Base-by-base conservation (phyloP, 2,329 filamentous ascomycete species). In the Colletotrichum gigasporum region DNA sequence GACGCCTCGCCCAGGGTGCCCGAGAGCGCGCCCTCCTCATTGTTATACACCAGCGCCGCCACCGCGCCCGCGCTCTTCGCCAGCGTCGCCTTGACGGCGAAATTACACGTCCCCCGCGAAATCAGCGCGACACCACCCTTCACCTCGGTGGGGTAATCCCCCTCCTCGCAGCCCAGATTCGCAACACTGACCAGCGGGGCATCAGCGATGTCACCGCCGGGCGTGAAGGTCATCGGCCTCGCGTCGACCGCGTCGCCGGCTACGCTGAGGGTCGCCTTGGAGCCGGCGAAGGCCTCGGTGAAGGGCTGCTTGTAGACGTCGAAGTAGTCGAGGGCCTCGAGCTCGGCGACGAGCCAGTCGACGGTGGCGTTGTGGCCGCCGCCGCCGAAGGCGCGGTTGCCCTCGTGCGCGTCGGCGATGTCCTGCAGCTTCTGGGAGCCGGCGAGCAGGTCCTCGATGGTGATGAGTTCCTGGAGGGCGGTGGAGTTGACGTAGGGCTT, bases 1-100 rank as follows among this genome's bases (percentile, higher is more conserved):
- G 79, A 79, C 0, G 81, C 78, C 6, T 73, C 75, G 50, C 86
- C 87, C 1, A 91, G 78, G 2, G 87, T 90, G 28, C 86, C 88
- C 6, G 82, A 72, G 1, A 80, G 59, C 3, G 73, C 62, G 2
- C 86, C 87, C 0, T 80, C 74, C 3, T 78, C 82, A 64, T 90
- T 90, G 79, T 91, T 90, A 76, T 89, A 90, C 63, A 91, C 79
- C 55, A 91, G 71, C 1, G 82, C 83, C 1, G 78, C 89, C 0
- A 74, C 72, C 1, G 89, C 89, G 16, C 88, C 86, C 2, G 88
- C 87, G 0, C 74, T 71, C 62, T 83, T 84, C 22, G 88, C 89
- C 16, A 83, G 76, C 35, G 80, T 74, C 6, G 86, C 81, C 78
- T 91, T 91, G 20, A 80, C 70, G 7, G 79, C 82, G 60, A 91